Percentiles rank a stretch among this genome's conserved stretches.
Conservation (phyloP, 176 grass and related monocot species). For the Juncus effusus region DNA sequence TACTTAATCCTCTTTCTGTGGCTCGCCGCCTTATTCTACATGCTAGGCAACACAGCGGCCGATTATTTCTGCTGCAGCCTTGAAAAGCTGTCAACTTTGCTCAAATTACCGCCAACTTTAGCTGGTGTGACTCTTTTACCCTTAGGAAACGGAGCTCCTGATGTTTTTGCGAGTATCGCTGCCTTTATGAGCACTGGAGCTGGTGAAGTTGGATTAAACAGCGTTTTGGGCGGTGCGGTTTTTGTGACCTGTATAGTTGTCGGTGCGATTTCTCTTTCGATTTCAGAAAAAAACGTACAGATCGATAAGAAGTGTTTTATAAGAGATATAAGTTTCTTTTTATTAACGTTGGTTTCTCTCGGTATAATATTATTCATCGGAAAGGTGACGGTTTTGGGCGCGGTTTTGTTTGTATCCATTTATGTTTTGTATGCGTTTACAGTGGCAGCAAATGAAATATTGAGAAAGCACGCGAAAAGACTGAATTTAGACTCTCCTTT, state of each 20-base stretch:
- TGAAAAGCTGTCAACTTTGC: conserved; percentile 80
- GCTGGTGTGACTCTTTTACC: conserved; percentile 87
- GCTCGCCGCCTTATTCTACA: conserved; percentile 75
- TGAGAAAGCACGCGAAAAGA: conserved; percentile 78
- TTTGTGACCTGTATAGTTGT: conserved; percentile 96
- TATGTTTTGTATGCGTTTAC: conserved; percentile 83
- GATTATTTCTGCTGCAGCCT: conserved; percentile 99
- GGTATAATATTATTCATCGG: conserved; percentile 68
- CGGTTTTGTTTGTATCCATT: conserved; percentile 71
- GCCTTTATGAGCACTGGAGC: conserved; percentile 70
- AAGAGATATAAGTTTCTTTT: conserved; percentile 84
- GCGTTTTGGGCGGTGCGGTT: conserved; percentile 85
- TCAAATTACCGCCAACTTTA: conserved; percentile 72
- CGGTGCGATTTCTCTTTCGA: conserved; percentile 60
- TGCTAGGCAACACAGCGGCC: conserved; percentile 88
- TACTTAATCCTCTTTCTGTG: conserved; percentile 60
- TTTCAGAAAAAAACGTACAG: conserved; percentile 89
- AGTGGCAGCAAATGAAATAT: conserved; percentile 82
- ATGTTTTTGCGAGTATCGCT: conserved; percentile 93
- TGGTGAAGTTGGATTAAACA: conserved; percentile 90
- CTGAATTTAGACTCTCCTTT: conserved; percentile 89
- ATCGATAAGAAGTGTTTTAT: conserved; percentile 87
- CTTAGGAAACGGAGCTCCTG: conserved; percentile 90
- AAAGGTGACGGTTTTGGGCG: conserved; percentile 86
- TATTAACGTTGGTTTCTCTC: conserved; percentile 52